Percentiles rank a stretch among this genome's conserved stretches.
These are phyloP conservation scores for Colletotrichum ledebouriae DNA, from an alignment of 2,329 filamentous ascomycete genomes.

Conservation along the genomic window DNA sequence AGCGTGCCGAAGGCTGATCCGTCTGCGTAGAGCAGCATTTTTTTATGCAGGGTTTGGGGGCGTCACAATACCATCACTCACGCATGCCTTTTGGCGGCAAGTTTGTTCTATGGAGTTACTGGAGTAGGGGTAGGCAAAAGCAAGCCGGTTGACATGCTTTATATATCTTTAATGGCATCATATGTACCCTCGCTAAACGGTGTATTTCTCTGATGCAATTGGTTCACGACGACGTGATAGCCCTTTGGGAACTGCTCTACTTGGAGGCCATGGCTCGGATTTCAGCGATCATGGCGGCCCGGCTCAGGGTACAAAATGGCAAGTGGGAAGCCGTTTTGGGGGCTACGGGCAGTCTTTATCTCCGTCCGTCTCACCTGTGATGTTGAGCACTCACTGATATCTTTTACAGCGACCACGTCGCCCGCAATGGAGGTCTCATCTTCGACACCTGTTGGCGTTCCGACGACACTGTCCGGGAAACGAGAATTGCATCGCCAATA, in stretches of 20 bases:
- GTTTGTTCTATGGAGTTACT: background rate
- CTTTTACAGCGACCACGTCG: background rate
- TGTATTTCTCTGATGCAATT: background rate
- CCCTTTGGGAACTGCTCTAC: too few relatives aligned
- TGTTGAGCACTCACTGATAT: background rate
- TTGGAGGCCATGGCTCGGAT: too few relatives aligned
- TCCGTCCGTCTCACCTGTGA: fast-evolving
- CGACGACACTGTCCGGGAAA: background rate
- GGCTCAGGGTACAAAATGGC: background rate
- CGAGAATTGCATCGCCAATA: background rate
- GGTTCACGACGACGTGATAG: too few relatives aligned
- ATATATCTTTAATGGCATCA: background rate
- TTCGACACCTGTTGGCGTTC: constrained; percentile 13
- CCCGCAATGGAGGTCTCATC: constrained; percentile 21
- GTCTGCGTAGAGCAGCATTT: background rate
- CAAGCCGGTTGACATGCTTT: background rate
- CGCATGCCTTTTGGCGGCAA: background rate
- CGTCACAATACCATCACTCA: background rate
- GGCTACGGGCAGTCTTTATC: background rate
- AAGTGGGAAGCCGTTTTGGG: background rate
- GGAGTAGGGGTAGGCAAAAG: constrained; percentile 5
- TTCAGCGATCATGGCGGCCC: too few relatives aligned
- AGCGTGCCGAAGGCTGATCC: constrained; percentile 54
- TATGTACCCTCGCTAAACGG: background rate
- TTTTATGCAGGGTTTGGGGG: fast-evolving